Base-by-base conservation (phyloP, 371 early-diverging fungal species). In the Choanephora cucurbitarum region DNA sequence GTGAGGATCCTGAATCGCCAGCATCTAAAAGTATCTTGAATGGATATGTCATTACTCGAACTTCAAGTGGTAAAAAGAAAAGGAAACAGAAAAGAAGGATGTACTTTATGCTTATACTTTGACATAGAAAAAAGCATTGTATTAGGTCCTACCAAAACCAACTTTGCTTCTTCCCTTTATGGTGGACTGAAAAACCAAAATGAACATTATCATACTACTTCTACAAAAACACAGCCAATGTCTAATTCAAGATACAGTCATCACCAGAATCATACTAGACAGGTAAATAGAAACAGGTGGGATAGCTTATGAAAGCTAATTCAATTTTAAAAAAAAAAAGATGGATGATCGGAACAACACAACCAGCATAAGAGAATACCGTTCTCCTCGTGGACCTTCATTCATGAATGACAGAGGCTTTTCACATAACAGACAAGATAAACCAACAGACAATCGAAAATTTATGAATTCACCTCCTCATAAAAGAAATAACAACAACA, bases 81-180 rank as follows among this genome's bases (percentile, higher is more conserved):
- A 28, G 28, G 28, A 28, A 5, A 28, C 7, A 3, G 7, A 28
- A 3, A 28, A 32, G 13, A 14, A 8, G 22, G 11, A 22, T 44
- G n/a, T 43, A 15, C 34, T 23, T 19, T 23, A 19, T n/a, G n/a
- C n/a, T 11, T 40, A 28, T 15, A 42, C 3, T 32, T 47, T 39
- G 23, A 24, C n/a, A n/a, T 62, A 72, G 73, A 75, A 54, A 77
- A 81, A 57, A 79, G 72, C 24, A 80, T 81, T 49, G 68, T 82
- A 41, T 73, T 82, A 28, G 79, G 79, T 13, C 82, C 84, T 32
- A 80, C 81, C 23, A 84, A 84, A 55, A 80, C 81, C 54, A 81
- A 75, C 45, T 84, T 84, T 70, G 79, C 80, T 14, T 81, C 84
- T 10, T 79, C 79, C 8, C 62, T 74, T 22, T 66, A 77, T 51